Conservation (phyloP, 768 basidiomycete species). For the Pleurotus tuber-regium region DNA sequence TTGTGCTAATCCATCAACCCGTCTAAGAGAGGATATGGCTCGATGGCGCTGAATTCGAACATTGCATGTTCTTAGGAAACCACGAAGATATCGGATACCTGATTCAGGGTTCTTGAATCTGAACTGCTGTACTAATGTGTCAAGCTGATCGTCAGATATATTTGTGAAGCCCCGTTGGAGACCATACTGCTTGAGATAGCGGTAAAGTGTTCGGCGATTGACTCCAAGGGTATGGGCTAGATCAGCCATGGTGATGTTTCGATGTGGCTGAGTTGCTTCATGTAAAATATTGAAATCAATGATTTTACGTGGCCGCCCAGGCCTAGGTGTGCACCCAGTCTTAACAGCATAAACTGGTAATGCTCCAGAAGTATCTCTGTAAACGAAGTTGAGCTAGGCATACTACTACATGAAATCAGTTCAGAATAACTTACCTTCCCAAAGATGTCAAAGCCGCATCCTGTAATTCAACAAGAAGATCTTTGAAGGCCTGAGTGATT, state of each 20-base stretch:
- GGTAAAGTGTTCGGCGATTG: background rate
- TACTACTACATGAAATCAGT: background rate
- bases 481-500: background rate
- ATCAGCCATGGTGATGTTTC: background rate
- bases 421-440: background rate
- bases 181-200: constrained; percentile 1
- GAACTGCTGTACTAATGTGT: constrained; percentile 4
- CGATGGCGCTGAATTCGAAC: constrained; percentile 22
- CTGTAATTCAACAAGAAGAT: background rate
- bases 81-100: constrained; percentile 26
- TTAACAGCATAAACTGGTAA: background rate
- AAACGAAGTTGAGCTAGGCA: background rate
- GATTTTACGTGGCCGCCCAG: background rate
- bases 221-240: constrained; percentile 7
- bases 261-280: background rate
- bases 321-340: background rate
- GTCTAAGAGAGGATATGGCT: constrained; percentile 16
- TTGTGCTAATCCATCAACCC: constrained; percentile 26
- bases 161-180: background rate
- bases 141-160: constrained; percentile 4
- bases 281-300: constrained; percentile 8
- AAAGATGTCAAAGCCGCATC: background rate
- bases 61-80: constrained; percentile 23
- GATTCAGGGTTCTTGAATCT: constrained; percentile 16
- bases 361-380: background rate